These are phyloP conservation scores for Hysterangium stoloniferum DNA, from an alignment of 768 basidiomycete genomes.

Conservation along the genomic window DNA sequence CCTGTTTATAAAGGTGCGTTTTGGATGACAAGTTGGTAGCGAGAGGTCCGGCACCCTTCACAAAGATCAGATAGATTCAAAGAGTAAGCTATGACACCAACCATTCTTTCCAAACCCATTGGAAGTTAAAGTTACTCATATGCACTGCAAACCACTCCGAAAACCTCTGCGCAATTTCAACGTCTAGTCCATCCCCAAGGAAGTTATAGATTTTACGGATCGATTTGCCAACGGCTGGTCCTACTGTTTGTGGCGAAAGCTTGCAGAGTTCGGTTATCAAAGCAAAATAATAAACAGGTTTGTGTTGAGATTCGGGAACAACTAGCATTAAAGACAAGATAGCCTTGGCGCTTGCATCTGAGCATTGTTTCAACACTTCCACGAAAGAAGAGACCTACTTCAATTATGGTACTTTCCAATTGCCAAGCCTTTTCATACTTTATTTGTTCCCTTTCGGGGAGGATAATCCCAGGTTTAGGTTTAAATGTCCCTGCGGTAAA, in stretches of 20 bases:
- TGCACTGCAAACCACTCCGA: slow-evolving; percentile 95
- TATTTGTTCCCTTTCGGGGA: slow-evolving; percentile 40
- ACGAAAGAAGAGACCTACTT: slow-evolving; percentile 39
- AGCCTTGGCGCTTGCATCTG: slow-evolving; percentile 37
- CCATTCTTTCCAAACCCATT: slow-evolving; percentile 99
- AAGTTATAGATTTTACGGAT: slow-evolving; percentile 77
- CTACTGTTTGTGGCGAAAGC: slow-evolving; percentile 84
- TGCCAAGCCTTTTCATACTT: slow-evolving; percentile 67
- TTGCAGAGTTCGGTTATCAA: slow-evolving; percentile 93
- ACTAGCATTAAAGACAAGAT: slow-evolving; percentile 67
- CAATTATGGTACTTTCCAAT: slow-evolving; percentile 81
- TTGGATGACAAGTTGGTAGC: slow-evolving; percentile 71
- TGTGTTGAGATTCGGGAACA: slow-evolving; percentile 69
- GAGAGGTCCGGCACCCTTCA: slow-evolving; percentile 79
- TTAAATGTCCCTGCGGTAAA: slow-evolving; percentile 78
- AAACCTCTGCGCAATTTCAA: slow-evolving; percentile 73
- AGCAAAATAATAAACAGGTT: slow-evolving; percentile 78
- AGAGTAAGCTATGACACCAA: slow-evolving; percentile 30
- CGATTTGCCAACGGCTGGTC: slow-evolving; percentile 93
- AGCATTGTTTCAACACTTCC: no score
- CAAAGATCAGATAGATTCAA: neutral
- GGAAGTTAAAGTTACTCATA: slow-evolving; percentile 96
- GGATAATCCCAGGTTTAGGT: slow-evolving; percentile 54
- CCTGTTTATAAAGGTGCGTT: slow-evolving; percentile 78
- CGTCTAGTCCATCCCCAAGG: slow-evolving; percentile 81